A percentile compares a stretch with the other conserved stretches of the same genome.
Evolutionary conservation across 441 rosid genomes (phyloP).

Genomic region (Corymbia citriodora): DNA sequence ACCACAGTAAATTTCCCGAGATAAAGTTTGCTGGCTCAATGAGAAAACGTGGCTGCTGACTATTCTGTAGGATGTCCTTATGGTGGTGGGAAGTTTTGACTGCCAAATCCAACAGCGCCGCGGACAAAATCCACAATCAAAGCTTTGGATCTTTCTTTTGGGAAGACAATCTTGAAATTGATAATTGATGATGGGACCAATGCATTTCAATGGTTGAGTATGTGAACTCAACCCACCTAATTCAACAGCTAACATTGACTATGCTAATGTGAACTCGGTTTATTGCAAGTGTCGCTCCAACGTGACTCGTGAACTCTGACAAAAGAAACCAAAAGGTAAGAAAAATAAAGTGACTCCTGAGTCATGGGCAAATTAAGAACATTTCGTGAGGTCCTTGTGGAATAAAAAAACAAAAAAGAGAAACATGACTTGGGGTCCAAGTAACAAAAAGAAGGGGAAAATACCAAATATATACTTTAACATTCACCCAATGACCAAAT

Average conservation of each 20-base stretch:
- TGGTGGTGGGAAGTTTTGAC: background rate
- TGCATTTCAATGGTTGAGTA: background rate
- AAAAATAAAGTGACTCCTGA: fast-evolving
- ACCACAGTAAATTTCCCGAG: no score
- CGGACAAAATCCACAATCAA: background rate
- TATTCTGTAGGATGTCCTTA: background rate
- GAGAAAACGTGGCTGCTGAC: background rate
- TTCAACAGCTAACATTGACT: background rate
- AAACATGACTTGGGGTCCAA: background rate
- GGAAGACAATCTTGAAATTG: background rate
- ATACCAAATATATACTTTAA: no score
- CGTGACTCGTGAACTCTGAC: background rate
- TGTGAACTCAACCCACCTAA: background rate
- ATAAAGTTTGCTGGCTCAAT: background rate
- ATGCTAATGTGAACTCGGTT: background rate
- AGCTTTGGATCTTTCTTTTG: background rate
- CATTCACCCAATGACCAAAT: no score
- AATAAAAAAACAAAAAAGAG: background rate
- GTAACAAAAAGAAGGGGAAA: background rate
- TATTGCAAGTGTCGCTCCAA: background rate
- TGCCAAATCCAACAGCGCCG: no score
- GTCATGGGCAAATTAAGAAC: background rate
- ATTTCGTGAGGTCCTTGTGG: background rate
- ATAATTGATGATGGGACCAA: background rate
- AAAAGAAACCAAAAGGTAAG: no score